Conservation (phyloP, 2,329 filamentous ascomycete species). For the Cordyceps javanica region DNA sequence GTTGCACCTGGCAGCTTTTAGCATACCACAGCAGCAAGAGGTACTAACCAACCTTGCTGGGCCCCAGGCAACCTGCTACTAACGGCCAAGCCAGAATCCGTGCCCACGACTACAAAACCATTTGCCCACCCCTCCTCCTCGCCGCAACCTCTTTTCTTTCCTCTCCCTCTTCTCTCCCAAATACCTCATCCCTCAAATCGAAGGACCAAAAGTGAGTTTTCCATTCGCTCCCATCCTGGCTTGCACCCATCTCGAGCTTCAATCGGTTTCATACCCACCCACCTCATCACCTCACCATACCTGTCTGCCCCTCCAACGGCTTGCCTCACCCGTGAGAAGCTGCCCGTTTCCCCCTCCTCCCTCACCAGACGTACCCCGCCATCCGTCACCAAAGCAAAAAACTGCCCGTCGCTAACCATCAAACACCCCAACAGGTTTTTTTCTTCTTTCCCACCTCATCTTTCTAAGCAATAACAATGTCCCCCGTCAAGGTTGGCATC, state of each 20-base stretch:
- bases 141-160: conserved; percentile 2
- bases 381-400: conserved; percentile 1
- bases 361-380: conserved; percentile 13
- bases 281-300: neutral
- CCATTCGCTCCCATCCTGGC: neutral
- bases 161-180: conserved; percentile 2
- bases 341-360: neutral
- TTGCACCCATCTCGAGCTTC: neutral
- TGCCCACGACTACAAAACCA: conserved; percentile 10
- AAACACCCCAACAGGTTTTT: conserved; percentile 8
- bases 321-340: neutral
- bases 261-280: neutral
- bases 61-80: neutral
- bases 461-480: conserved; percentile 32
- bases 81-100: neutral
- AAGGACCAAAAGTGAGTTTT: conserved; percentile 6
- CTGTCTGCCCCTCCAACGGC: neutral
- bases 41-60: too few species aligned
- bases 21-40: too few species aligned
- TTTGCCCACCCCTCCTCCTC: conserved; percentile 10
- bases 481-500: conserved; percentile 78
- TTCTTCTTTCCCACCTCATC: neutral
- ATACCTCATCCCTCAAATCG: neutral
- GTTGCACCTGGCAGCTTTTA: neutral
- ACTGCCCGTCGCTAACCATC: conserved; percentile 11